Conservation (phyloP, 768 basidiomycete genomes). For the Suillus occidentalis region DNA sequence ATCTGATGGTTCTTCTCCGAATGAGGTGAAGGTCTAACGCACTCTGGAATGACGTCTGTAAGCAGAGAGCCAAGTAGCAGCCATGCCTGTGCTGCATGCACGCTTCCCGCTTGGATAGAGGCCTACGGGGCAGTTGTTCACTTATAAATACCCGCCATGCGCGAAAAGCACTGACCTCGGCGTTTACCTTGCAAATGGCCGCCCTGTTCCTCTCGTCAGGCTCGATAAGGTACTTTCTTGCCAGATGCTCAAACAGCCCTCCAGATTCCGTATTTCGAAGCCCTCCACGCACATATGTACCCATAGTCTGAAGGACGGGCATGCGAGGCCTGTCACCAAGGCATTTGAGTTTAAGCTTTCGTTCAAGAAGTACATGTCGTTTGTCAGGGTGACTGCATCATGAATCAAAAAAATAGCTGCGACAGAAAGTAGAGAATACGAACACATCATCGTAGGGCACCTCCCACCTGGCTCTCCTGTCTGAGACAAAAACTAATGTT, state of each 20-base stretch:
- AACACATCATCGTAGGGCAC: constrained; percentile 82
- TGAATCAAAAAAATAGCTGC: background rate
- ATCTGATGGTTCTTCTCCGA: constrained; percentile 16
- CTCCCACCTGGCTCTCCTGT: constrained; percentile 54
- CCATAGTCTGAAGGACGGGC: constrained; percentile 58
- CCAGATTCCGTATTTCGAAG: constrained; percentile 22
- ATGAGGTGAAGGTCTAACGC: constrained; percentile 23
- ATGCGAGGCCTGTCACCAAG: constrained; percentile 57
- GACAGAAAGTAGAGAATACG: constrained; percentile 21
- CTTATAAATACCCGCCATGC: too few species aligned
- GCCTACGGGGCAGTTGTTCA: constrained; percentile 34
- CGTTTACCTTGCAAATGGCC: constrained; percentile 42
- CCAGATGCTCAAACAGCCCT: constrained; percentile 53
- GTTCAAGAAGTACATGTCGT: constrained; percentile 23
- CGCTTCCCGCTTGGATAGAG: constrained; percentile 58
- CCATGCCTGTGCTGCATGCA: constrained; percentile 66
- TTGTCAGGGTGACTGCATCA: constrained; percentile 37
- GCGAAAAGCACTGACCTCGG: constrained; percentile 42
- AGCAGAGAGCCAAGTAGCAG: constrained; percentile 59
- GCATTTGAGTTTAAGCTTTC: constrained; percentile 46
- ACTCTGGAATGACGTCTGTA: constrained; percentile 45
- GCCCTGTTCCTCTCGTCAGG: constrained; percentile 46
- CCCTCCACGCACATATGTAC: constrained; percentile 39
- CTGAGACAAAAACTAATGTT: constrained; percentile 65
- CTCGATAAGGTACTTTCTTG: constrained; percentile 53